Evolutionary conservation across 148 eudicot genomes (phyloP).

Genomic region (Mesembryanthemum crystallinum): DNA sequence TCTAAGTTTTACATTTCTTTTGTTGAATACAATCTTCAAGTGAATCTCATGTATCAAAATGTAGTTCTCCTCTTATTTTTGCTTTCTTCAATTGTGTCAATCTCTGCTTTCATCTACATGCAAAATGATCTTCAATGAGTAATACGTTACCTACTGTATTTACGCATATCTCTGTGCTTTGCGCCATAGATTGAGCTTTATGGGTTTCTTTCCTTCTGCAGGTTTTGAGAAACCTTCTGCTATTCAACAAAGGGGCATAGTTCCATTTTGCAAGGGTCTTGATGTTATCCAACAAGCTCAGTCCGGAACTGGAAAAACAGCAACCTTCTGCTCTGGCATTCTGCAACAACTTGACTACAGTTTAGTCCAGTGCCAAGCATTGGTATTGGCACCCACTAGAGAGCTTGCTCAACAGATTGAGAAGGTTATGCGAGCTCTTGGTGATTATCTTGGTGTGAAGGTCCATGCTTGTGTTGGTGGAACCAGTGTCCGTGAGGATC

Average conservation of each 20-base stretch:
- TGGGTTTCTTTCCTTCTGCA: slow-evolving; percentile 1
- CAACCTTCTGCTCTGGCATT: slow-evolving; percentile 49
- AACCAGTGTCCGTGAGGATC: slow-evolving; percentile 49
- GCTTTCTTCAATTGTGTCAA: not conserved
- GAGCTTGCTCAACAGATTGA: slow-evolving; percentile 53
- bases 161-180: not conserved
- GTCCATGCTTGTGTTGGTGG: slow-evolving; percentile 56
- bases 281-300: slow-evolving; percentile 55
- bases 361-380: slow-evolving; percentile 43
- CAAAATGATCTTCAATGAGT: not conserved
- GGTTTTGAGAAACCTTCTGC: slow-evolving; percentile 55
- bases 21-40: not conserved
- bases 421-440: slow-evolving; percentile 54
- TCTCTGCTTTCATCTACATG: not conserved
- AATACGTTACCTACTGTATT: not conserved
- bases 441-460: slow-evolving; percentile 48
- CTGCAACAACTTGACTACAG: slow-evolving; percentile 45
- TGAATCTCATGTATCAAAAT: not conserved
- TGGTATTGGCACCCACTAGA: slow-evolving; percentile 52
- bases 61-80: not conserved
- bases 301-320: slow-evolving; percentile 50
- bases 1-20: not conserved
- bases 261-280: slow-evolving; percentile 47
- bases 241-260: slow-evolving; percentile 53
- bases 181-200: not conserved